Evolutionary conservation across 768 basidiomycete genomes (phyloP), one percentile per base, ranked within the genome.

Genomic region (Paxillus rubicundulus): DNA sequence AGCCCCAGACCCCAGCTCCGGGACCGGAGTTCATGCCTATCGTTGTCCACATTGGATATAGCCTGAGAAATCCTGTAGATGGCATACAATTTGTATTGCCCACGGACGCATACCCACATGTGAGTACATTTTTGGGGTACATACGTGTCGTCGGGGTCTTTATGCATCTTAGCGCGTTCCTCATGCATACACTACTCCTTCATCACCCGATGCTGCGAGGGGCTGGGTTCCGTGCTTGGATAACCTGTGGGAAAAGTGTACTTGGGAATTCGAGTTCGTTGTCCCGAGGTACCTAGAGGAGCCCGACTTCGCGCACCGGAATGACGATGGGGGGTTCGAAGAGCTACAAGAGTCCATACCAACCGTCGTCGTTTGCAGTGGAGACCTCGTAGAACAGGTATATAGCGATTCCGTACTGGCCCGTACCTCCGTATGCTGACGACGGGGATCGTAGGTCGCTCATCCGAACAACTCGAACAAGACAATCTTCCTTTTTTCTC

Each of bases 161-260:
- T 34, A 69, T 52, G 12, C 24, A 27, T 52, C 50, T 13, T 52
- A 96, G 92, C 88, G 91, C 57, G 84, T 94, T 54, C 96, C 96
- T 44, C 97, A 98, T 72, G 87, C 88, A 41, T 98, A 88, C 63
- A 92, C 94, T 3, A 87, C 86, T 4, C 86, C 93, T 1, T 88
- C 90, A 0, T 87, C 86, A 8, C 86, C 93, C 6, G 92, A 95
- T 64, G 80, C 92, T 16, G 94, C 96, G n/a, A 79, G 97, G 63
- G 94, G 92, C 61, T 99, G 97, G 97, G 86, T 98, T n/a, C 97
- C 97, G 13, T 99, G 97, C 62, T 71, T 98, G 17, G 97, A 99
- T 69, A 90, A 84, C 61, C 71, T 93, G 18, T 96, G 93, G 91
- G 95, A 97, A 70, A 87, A 92, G 61, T 97, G 91, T 61, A 95